phyloP scores from a whole-genome alignment of 129 eudicot species.

The carrot (Daucus carota) region DH1_v3.0 NC_030386.2:21082501-21083000 shows the following conservation, averaged over 20 bases:
- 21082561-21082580: conserved; percentile 12
- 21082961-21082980: background rate
- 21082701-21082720: conserved; percentile 65
- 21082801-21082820: conserved; percentile 36
- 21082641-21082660: conserved; percentile 15
- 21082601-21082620: background rate
- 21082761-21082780: conserved; percentile 37
- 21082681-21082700: conserved; percentile 68
- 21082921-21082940: conserved; percentile 47
- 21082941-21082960: conserved; percentile 53
- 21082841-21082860: conserved; percentile 41
- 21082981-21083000: background rate
- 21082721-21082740: conserved; percentile 60
- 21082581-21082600: background rate
- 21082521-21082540: conserved; percentile 52
- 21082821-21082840: conserved; percentile 30
- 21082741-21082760: conserved; percentile 46
- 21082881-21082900: conserved; percentile 45
- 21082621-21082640: conserved; percentile 11
- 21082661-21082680: conserved; percentile 47
- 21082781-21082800: conserved; percentile 29
- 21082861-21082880: conserved; percentile 35
- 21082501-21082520: conserved; percentile 10
- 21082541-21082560: conserved; percentile 14
- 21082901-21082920: conserved; percentile 34